Evolutionary conservation across 768 basidiomycete genomes (phyloP).

Genomic region (Nidularia pulvinata): DNA sequence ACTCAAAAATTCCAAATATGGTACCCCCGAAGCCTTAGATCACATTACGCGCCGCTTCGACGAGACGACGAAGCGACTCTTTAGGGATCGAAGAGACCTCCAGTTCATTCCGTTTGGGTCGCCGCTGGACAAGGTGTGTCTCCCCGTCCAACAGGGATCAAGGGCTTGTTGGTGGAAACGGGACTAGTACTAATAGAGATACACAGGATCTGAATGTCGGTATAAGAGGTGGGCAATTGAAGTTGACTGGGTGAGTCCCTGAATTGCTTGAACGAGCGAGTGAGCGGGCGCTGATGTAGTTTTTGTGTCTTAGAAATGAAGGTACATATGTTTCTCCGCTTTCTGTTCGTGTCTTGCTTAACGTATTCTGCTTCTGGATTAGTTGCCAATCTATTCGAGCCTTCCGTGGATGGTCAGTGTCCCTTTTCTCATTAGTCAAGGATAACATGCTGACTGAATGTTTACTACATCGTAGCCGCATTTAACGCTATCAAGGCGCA

Average conservation of each 20-base stretch:
- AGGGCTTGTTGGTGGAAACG: too few species aligned
- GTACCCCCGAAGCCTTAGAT: conserved; percentile 67
- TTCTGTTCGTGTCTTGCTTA: too few species aligned
- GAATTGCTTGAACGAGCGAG: too few species aligned
- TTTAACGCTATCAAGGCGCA: conserved; percentile 68
- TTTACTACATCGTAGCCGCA: conserved; percentile 42
- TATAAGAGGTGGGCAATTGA: conserved; percentile 72
- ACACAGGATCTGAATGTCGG: conserved; percentile 55
- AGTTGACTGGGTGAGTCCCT: conserved; percentile 67
- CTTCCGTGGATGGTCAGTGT: conserved; percentile 59
- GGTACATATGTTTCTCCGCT: too few species aligned
- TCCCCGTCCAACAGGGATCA: background rate
- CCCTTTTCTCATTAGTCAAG: background rate
- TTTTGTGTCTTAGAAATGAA: conserved; percentile 24
- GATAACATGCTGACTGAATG: background rate
- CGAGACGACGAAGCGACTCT: conserved; percentile 80
- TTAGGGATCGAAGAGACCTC: conserved; percentile 63
- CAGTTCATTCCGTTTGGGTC: conserved; percentile 81
- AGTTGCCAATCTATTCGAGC: conserved; percentile 79
- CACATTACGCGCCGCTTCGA: conserved; percentile 83
- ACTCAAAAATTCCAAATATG: conserved; percentile 72
- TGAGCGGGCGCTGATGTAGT: too few species aligned
- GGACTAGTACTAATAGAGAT: too few species aligned
- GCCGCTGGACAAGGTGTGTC: conserved; percentile 60
- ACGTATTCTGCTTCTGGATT: too few species aligned